A percentile compares a stretch with the other conserved stretches of the same genome.
phyloP scores from a whole-genome alignment of 441 rosid species.

The Erodium texanum region DNA sequence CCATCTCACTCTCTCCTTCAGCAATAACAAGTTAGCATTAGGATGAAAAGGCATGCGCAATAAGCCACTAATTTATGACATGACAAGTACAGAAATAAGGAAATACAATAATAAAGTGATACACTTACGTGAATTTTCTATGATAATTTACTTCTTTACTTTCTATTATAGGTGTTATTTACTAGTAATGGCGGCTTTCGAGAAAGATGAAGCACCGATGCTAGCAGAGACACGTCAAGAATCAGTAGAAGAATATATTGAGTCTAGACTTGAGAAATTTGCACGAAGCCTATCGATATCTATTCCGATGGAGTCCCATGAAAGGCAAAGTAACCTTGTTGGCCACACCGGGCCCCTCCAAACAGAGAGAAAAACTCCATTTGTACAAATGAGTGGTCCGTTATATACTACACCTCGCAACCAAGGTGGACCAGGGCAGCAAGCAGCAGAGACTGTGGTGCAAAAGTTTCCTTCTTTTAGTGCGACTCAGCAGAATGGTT shows the following conservation, averaged over 20 bases:
- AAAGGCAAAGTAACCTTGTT: constrained; percentile 28
- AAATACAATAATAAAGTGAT: neutral
- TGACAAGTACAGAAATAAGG: neutral
- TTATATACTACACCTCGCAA: constrained; percentile 26
- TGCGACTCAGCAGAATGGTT: constrained; percentile 32
- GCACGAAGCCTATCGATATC: constrained; percentile 52
- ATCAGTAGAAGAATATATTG: constrained; percentile 21
- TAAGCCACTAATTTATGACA: too few relatives aligned
- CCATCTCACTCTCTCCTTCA: too few relatives aligned
- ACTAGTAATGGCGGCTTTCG: constrained; percentile 35
- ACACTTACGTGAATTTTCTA: neutral
- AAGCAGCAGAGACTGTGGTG: constrained; percentile 22
- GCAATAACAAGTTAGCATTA: too few relatives aligned
- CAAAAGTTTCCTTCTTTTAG: constrained; percentile 46
- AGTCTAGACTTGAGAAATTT: constrained; percentile 27
- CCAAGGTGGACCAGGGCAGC: constrained; percentile 21
- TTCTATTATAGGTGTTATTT: constrained; percentile 21
- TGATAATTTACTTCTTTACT: neutral
- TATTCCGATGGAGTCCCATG: constrained; percentile 42
- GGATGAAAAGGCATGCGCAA: too few relatives aligned
- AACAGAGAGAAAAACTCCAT: constrained; percentile 40
- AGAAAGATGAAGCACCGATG: constrained; percentile 65
- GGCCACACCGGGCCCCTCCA: constrained; percentile 77
- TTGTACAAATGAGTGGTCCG: constrained; percentile 67
- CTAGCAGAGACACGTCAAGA: constrained; percentile 32